Percentiles rank a stretch among this genome's conserved stretches.
Evolutionary conservation across 768 basidiomycete species (phyloP).

Genomic region (Naganishia randhawae): DNA sequence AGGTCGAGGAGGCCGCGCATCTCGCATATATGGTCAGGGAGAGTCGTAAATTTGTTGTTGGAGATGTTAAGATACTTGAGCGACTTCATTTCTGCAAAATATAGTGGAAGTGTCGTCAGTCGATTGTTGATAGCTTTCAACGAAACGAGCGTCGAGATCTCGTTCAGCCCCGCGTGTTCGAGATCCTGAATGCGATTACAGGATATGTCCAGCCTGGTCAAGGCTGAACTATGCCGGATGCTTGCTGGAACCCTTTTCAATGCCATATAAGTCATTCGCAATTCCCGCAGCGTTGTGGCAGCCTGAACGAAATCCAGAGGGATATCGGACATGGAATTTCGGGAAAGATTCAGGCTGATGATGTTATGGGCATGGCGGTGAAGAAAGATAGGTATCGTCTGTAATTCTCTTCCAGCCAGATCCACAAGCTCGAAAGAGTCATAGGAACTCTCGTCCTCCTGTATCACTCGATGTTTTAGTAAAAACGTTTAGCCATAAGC

Average conservation of each 20-base stretch:
- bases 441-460: slow-evolving; percentile 72
- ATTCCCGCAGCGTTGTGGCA: slow-evolving; percentile 74
- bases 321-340: slow-evolving; percentile 92
- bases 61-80: slow-evolving; percentile 84
- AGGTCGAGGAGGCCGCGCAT: slow-evolving; percentile 74
- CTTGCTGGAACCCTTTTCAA: slow-evolving; percentile 88
- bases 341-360: slow-evolving; percentile 76
- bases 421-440: slow-evolving; percentile 75
- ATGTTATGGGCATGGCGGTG: slow-evolving; percentile 81
- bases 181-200: slow-evolving; percentile 87
- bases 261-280: slow-evolving; percentile 83
- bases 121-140: slow-evolving; percentile 87
- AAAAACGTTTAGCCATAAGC: slow-evolving; percentile 10
- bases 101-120: slow-evolving; percentile 77
- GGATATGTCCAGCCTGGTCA: slow-evolving; percentile 80
- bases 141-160: slow-evolving; percentile 64
- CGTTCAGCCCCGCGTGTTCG: slow-evolving; percentile 76
- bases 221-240: slow-evolving; percentile 67
- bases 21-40: slow-evolving; percentile 72
- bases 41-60: slow-evolving; percentile 80
- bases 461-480: neutral
- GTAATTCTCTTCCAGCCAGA: slow-evolving; percentile 71
- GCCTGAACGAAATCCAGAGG: slow-evolving; percentile 94
- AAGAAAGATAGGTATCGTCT: slow-evolving; percentile 80
- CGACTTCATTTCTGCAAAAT: slow-evolving; percentile 68